These are phyloP conservation scores for Colletotrichum sp. DNA, from an alignment of 2,329 filamentous ascomycete species.

Conservation along the genomic window DNA sequence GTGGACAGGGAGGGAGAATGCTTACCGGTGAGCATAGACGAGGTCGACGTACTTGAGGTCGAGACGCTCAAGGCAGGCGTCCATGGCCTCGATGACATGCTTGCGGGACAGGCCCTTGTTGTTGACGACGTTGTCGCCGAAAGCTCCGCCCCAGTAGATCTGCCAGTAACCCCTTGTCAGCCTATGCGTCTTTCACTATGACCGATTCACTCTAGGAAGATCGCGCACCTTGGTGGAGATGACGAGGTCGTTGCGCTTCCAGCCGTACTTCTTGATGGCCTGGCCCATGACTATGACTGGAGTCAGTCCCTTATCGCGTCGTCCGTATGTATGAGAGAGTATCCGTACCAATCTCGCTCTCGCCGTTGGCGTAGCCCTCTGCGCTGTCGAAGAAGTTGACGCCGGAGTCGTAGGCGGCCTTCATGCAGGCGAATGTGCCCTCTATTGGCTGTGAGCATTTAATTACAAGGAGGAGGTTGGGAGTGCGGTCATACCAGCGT, in stretches of 20 bases:
- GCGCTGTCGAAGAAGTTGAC: constrained; percentile 70
- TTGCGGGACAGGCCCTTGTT: constrained; percentile 72
- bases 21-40: constrained; percentile 67
- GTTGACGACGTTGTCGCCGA: constrained; percentile 67
- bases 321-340: accelerated
- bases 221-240: constrained; percentile 61
- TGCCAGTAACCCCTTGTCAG: constrained; percentile 25
- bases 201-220: background rate
- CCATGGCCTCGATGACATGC: constrained; percentile 71
- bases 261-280: constrained; percentile 63
- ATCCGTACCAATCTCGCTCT: constrained; percentile 55
- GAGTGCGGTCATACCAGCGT: constrained; percentile 55
- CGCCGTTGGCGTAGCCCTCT: constrained; percentile 61
- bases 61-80: constrained; percentile 62
- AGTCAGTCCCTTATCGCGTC: background rate
- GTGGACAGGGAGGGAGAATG: too few species aligned
- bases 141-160: constrained; percentile 69
- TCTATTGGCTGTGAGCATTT: constrained; percentile 26
- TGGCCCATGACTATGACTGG: constrained; percentile 57
- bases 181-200: background rate
- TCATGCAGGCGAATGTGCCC: constrained; percentile 62
- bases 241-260: constrained; percentile 66
- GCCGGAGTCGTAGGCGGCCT: constrained; percentile 63
- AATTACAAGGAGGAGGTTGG: background rate
- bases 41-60: constrained; percentile 68